Base-by-base conservation (phyloP, 2,329 filamentous ascomycete species). In the Venturia effusa region DNA sequence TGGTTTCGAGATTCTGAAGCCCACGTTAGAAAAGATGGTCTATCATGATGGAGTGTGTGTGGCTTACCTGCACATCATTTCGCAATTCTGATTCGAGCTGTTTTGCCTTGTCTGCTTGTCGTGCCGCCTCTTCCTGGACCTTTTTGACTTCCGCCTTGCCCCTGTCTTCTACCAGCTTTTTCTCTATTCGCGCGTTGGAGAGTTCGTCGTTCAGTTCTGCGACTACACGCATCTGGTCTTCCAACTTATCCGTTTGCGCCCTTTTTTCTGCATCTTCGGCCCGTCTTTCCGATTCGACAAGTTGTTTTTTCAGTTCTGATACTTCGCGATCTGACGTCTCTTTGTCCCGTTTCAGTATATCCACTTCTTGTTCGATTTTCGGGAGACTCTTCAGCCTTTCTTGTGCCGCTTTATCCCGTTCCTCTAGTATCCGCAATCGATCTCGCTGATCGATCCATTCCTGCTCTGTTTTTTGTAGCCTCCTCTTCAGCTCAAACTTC, bases 41-140 rank as follows among this genome's bases (percentile, higher is more conserved):
- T 32, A 40, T 3, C 17, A 39, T 59, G 30, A 15, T 13, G 51
- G 19, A 51, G 22, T 2, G 27, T 4, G 7, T 24, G 22, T 30
- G 43, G 67, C 75, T 64, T 71, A 80, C 80, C 61, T 81, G 79
- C 64, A 87, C 83, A 75, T 97, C 93, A n/a, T 83, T 83, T 70
- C 89, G 89, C 69, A 95, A 80, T 71, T 97, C 93, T 6, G 88
- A 76, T 73, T 96, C 90, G 8, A 84, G 77, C 13, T 84, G 80
- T 15, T 84, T 83, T 24, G 86, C 81, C 34, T 85, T 86, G 73
- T 95, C 90, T 61, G 84, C 83, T 62, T 90, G 87, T 64, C 87
- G 84, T 57, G 88, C 85, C 8, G 89, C 80, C 72, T 88, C 89
- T 67, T 91, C 89, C 66, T 84, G 84, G 67, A 91, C 78, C 64